phyloP scores from a whole-genome alignment of 345 rosid species.

The Nasturtium officinale region DNA sequence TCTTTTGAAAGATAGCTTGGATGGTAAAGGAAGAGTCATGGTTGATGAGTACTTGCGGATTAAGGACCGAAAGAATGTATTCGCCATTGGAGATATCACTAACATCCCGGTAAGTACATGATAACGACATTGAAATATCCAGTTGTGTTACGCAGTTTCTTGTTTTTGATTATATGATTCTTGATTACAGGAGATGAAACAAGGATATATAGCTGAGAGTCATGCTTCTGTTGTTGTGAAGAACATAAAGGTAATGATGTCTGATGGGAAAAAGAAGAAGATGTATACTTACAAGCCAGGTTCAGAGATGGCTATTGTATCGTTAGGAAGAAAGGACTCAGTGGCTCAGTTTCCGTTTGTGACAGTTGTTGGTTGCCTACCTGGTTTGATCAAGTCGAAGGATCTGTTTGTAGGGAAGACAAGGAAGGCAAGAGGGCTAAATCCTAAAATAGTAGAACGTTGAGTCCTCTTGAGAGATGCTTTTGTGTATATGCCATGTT shows the following conservation, averaged over 20 bases:
- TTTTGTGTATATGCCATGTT: constrained; percentile 1
- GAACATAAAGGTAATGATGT: constrained; percentile 72
- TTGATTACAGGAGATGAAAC: constrained; percentile 66
- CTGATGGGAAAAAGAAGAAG: constrained; percentile 55
- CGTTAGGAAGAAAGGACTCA: constrained; percentile 71
- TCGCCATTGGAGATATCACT: constrained; percentile 81
- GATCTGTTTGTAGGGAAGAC: constrained; percentile 80
- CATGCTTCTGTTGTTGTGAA: constrained; percentile 66
- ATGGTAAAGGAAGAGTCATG: constrained; percentile 63
- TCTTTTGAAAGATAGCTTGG: constrained; percentile 54
- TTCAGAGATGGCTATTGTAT: constrained; percentile 56
- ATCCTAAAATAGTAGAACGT: constrained; percentile 33
- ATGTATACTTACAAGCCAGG: constrained; percentile 57
- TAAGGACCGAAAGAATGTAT: constrained; percentile 54
- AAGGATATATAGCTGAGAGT: constrained; percentile 71
- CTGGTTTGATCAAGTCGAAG: constrained; percentile 77
- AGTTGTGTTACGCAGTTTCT: not conserved
- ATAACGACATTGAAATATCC: not conserved
- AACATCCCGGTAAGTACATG: constrained; percentile 58
- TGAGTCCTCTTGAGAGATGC: constrained; percentile 18
- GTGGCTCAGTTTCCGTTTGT: constrained; percentile 75
- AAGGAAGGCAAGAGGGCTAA: constrained; percentile 61
- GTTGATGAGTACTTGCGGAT: constrained; percentile 74
- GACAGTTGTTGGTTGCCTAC: constrained; percentile 63
- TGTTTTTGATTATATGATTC: constrained; percentile 4